Percentiles rank a stretch among this genome's conserved stretches.
Conservation (phyloP, 129 eudicot species). For the Erigeron canadensis region DNA sequence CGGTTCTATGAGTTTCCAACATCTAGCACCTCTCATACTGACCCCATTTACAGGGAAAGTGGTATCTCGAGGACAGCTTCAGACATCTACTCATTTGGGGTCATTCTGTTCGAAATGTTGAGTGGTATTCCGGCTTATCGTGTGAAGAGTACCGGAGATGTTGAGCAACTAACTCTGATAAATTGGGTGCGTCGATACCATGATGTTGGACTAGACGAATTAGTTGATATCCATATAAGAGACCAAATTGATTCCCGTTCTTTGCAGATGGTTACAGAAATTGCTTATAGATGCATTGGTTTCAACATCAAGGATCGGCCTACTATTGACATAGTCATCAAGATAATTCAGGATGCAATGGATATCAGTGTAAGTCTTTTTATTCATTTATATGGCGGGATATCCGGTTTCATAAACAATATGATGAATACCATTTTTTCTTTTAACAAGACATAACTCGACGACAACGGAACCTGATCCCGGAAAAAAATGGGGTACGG, state of each 20-base stretch:
- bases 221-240: background rate
- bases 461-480: no score
- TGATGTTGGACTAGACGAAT: background rate
- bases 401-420: background rate
- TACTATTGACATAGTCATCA: background rate
- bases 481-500: no score
- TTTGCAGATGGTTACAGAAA: background rate
- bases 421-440: no score
- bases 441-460: no score
- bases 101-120: background rate
- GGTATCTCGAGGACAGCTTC: background rate
- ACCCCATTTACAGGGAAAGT: background rate
- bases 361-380: background rate
- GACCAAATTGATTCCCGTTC: background rate
- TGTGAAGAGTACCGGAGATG: background rate
- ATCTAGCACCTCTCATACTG: background rate
- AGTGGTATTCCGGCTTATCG: background rate
- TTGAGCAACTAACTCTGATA: background rate
- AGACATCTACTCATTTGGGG: background rate
- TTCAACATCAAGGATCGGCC: background rate
- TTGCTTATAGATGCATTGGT: slow-evolving; percentile 20
- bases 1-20: background rate
- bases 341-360: background rate
- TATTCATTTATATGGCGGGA: background rate
- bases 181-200: background rate